These are phyloP conservation scores for Saposhnikovia divaricata DNA, from an alignment of 129 eudicot genomes.

Conservation along the genomic window DNA sequence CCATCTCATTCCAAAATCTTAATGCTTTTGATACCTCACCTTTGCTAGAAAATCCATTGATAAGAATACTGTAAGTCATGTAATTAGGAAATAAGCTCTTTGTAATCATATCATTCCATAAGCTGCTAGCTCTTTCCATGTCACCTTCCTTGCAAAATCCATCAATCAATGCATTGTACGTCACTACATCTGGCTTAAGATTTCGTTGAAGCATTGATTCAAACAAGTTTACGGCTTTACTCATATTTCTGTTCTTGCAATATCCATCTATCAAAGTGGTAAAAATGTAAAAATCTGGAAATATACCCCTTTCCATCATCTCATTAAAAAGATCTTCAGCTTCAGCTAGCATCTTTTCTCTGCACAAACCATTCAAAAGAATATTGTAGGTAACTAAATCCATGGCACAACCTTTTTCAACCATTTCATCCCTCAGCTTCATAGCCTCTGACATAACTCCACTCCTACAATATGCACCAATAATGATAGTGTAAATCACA, in stretches of 20 bases:
- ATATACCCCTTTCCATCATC: slow-evolving; percentile 57
- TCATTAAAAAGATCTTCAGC: slow-evolving; percentile 63
- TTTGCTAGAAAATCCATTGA: slow-evolving; percentile 56
- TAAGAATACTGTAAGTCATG: slow-evolving; percentile 50
- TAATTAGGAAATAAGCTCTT: slow-evolving; percentile 39
- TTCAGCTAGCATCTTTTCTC: slow-evolving; percentile 46
- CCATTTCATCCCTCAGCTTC: slow-evolving; percentile 70
- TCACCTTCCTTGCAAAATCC: slow-evolving; percentile 78
- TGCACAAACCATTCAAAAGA: slow-evolving; percentile 64
- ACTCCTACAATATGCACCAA: slow-evolving; percentile 51
- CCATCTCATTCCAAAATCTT: slow-evolving; percentile 61
- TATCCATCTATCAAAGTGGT: slow-evolving; percentile 61
- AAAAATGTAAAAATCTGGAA: slow-evolving; percentile 62
- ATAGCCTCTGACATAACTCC: slow-evolving; percentile 58
- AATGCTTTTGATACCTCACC: slow-evolving; percentile 50
- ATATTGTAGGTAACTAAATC: slow-evolving; percentile 76
- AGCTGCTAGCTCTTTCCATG: slow-evolving; percentile 53
- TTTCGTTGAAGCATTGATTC: slow-evolving; percentile 51
- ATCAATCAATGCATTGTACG: slow-evolving; percentile 65
- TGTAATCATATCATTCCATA: slow-evolving; percentile 47
- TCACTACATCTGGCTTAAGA: slow-evolving; percentile 65
- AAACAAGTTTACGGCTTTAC: slow-evolving; percentile 44
- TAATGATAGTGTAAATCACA: slow-evolving; percentile 62
- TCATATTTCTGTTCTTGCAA: slow-evolving; percentile 49
- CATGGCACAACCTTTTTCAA: slow-evolving; percentile 50